Evolutionary conservation across 2,329 filamentous ascomycete genomes (phyloP).

Genomic region (Westerdykella ornata): DNA sequence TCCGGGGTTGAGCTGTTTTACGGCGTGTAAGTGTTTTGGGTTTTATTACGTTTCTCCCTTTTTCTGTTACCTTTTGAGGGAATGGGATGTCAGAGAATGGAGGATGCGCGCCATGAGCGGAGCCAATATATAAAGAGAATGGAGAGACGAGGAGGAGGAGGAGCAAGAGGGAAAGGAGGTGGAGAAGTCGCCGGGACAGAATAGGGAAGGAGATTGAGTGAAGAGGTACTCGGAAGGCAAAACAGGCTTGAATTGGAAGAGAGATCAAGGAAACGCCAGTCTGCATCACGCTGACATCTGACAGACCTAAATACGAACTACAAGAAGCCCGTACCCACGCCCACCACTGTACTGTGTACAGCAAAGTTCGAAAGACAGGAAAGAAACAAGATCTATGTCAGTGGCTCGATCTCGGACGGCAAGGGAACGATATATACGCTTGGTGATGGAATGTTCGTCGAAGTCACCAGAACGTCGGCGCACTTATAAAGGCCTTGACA

Average conservation of each 20-base stretch:
- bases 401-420: slow-evolving; percentile 46
- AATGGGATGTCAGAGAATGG: no score
- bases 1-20: slow-evolving; percentile 19
- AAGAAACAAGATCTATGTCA: slow-evolving; percentile 50
- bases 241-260: no score
- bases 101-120: not conserved
- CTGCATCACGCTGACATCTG: slow-evolving; percentile 7
- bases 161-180: no score
- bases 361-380: slow-evolving; percentile 43
- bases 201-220: no score
- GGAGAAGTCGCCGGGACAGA: no score
- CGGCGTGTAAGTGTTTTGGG: slow-evolving; percentile 28
- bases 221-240: no score
- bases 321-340: slow-evolving; percentile 47
- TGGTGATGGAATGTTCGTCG: slow-evolving; percentile 50
- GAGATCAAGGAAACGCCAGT: no score
- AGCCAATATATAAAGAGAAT: not conserved
- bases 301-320: slow-evolving; percentile 51
- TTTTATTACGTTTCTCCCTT: not conserved
- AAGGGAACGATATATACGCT: slow-evolving; percentile 45
- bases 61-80: not conserved
- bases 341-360: slow-evolving; percentile 44
- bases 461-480: slow-evolving; percentile 8
- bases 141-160: not conserved
- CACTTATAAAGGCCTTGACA: not conserved